Evolutionary conservation across 1,284 basidiomycete genomes (phyloP).

Genomic region (Caloboletus firmus): DNA sequence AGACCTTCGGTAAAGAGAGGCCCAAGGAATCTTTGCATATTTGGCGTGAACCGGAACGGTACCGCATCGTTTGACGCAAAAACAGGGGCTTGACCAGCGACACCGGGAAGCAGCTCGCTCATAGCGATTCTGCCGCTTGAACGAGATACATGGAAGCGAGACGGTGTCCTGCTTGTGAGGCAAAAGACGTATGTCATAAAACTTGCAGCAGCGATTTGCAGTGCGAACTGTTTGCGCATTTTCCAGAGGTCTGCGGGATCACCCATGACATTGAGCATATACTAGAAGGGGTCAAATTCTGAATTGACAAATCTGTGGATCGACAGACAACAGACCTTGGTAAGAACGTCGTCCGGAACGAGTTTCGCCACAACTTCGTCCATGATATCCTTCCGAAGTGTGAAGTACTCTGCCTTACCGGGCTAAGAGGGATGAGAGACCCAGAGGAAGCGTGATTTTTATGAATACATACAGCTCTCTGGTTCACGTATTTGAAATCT

Average conservation of each 20-base stretch:
- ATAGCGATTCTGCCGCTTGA: conserved; percentile 89
- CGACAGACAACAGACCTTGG: conserved; percentile 58
- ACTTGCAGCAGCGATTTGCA: conserved; percentile 84
- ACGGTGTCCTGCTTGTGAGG: conserved; percentile 81
- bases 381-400: conserved; percentile 83
- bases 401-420: conserved; percentile 68
- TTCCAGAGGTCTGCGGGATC: conserved; percentile 90
- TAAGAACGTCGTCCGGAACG: conserved; percentile 87
- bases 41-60: conserved; percentile 96
- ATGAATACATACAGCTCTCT: conserved; percentile 47
- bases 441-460: not conserved
- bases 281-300: conserved; percentile 50
- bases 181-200: conserved; percentile 94
- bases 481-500: conserved; percentile 55
- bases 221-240: conserved; percentile 95
- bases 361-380: conserved; percentile 91
- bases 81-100: conserved; percentile 55
- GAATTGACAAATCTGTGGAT: not conserved
- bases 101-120: conserved; percentile 84
- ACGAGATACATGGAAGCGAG: conserved; percentile 87
- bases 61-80: conserved; percentile 84
- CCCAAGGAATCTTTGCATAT: conserved; percentile 93
- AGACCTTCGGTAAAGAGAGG: conserved; percentile 90
- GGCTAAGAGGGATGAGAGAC: conserved; percentile 41
- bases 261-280: conserved; percentile 86